Percentiles rank a stretch among this genome's conserved stretches.
Conservation (phyloP, 78 protist species). For the Dictyostelium discoideum region DNA sequence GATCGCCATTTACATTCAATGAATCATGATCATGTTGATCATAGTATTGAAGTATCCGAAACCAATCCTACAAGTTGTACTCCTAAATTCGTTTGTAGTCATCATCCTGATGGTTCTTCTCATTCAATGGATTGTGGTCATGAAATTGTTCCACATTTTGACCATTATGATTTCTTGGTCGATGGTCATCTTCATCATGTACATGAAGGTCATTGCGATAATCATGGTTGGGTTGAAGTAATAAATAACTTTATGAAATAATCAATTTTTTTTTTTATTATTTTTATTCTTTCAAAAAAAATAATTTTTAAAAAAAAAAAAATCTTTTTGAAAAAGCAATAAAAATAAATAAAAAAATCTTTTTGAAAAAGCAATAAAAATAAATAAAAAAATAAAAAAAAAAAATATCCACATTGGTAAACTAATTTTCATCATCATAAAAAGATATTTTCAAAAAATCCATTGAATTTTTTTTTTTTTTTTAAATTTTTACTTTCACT, state of each 20-base stretch:
- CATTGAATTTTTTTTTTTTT: neutral
- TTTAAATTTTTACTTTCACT: neutral
- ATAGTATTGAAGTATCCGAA: slow-evolving; percentile 42
- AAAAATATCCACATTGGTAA: neutral
- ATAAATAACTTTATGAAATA: neutral
- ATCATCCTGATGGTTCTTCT: slow-evolving; percentile 42
- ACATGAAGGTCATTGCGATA: slow-evolving; percentile 62
- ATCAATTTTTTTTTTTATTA: neutral
- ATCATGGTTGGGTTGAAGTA: slow-evolving; percentile 42
- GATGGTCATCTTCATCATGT: slow-evolving; percentile 79
- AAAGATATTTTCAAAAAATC: neutral
- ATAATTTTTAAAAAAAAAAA: neutral
- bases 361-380: neutral
- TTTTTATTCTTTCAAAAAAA: neutral
- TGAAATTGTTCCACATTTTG: slow-evolving; percentile 62
- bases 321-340: neutral
- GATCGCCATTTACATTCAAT: slow-evolving; percentile 51
- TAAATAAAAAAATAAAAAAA: neutral
- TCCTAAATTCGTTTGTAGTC: slow-evolving; percentile 54
- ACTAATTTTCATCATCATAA: too few relatives aligned
- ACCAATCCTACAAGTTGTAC: slow-evolving; percentile 45
- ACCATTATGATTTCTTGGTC: slow-evolving; percentile 63
- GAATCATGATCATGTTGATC: slow-evolving; percentile 67
- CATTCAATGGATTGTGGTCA: slow-evolving; percentile 56
- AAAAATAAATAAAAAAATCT: neutral